Base-by-base conservation (phyloP, 495 filamentous ascomycete species). In the Penicillium fimorum region DNA sequence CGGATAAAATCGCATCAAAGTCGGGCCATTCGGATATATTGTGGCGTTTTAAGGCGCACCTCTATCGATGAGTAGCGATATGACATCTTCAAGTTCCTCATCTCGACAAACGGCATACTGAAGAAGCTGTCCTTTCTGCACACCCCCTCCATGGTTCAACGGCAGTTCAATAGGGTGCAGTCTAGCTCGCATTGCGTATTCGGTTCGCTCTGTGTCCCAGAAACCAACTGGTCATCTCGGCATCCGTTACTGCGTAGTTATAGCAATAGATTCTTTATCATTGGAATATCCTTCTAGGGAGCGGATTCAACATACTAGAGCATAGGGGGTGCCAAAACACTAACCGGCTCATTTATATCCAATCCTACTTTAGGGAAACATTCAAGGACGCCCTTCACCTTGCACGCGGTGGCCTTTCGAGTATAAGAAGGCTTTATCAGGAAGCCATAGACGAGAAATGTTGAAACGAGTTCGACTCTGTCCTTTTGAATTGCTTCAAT, bases 221-320 rank as follows among this genome's bases (percentile, higher is more conserved):
- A 48, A 66, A 45, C 66, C 63, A 69, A 18, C 11, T 47, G 10
- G 61, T 69, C 63, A 69, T 62, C 11, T 66, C 56, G 11, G 32
- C 50, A 27, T 65, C 62, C 20, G 33, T 20, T 5, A 68, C 51
- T 10, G 62, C 57, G 41, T 62, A 58, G 15, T 58, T 64, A 42
- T n/a, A 17, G 40, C 3, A 33, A 54, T 30, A 54, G 25, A 58
- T 44, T 1, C 40, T 47, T 4, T 45, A 1, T 57, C 37, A 50
- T 41, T 50, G 17, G 29, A 20, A 15, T 42, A n/a, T 54, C n/a
- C 44, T 58, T 44, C n/a, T n/a, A n/a, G n/a, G n/a, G n/a, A n/a
- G n/a, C n/a, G n/a, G n/a, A n/a, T n/a, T n/a, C n/a, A n/a, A n/a
- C n/a, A n/a, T n/a, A n/a, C n/a, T n/a, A n/a, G n/a, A n/a, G n/a